Conservation (phyloP, 495 filamentous ascomycete species). For the Neurospora sp. region DNA sequence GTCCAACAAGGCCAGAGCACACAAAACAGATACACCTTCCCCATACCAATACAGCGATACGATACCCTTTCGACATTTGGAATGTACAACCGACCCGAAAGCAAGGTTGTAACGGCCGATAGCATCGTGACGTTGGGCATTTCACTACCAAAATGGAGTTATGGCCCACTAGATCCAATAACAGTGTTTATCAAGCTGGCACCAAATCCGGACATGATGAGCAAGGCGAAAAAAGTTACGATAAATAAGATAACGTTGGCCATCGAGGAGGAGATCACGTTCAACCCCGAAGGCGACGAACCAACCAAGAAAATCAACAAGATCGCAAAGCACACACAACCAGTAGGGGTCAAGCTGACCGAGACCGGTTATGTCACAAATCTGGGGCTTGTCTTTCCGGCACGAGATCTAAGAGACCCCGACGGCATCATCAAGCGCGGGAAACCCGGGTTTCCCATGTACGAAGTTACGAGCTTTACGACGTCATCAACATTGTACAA, state of each 20-base stretch:
- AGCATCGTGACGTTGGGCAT: constrained; percentile 88
- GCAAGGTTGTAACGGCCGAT: constrained; percentile 72
- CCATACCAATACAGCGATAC: constrained; percentile 83
- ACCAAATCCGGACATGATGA: constrained; percentile 85
- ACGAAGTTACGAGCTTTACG: constrained; percentile 81
- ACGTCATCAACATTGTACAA: constrained; percentile 93
- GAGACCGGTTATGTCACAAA: constrained; percentile 86
- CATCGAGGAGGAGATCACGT: constrained; percentile 95
- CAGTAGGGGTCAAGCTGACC: constrained; percentile 70
- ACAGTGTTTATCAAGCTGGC: constrained; percentile 88
- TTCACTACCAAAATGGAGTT: constrained; percentile 89
- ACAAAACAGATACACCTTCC: constrained; percentile 83
- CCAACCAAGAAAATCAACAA: constrained; percentile 83
- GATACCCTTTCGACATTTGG: constrained; percentile 97
- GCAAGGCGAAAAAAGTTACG: constrained; percentile 82
- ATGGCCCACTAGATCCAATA: constrained; percentile 89
- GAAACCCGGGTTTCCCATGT: constrained; percentile 81
- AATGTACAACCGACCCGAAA: constrained; percentile 97
- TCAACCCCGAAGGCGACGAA: constrained; percentile 97
- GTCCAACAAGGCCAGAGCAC: constrained; percentile 82
- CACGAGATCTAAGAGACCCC: constrained; percentile 76
- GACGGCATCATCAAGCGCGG: constrained; percentile 82
- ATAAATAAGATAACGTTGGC: constrained; percentile 88
- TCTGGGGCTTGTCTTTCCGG: constrained; percentile 81
- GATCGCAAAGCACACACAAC: constrained; percentile 73